Conservation (phyloP, 257 asterid species). For the Solanum appendiculatum region DNA sequence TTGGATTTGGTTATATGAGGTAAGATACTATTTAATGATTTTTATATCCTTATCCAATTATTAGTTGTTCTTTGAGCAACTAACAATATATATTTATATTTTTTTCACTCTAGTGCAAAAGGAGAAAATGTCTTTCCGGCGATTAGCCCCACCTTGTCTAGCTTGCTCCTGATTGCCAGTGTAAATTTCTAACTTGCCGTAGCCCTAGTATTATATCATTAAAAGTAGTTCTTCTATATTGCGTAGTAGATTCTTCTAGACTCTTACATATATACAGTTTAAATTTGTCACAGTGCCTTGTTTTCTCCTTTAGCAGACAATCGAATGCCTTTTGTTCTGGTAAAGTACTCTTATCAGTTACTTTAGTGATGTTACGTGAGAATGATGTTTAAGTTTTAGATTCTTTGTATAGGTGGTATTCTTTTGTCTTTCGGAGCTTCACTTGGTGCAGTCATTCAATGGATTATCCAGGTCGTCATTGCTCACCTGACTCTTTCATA, state of each 20-base stretch:
- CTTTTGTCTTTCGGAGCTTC: slow-evolving; percentile 25
- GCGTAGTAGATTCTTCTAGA: not conserved
- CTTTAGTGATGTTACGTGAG: not conserved
- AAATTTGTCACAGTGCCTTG: slow-evolving; percentile 22
- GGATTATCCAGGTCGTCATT: slow-evolving; percentile 26
- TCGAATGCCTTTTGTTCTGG: slow-evolving; percentile 10
- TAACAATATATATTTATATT: not conserved
- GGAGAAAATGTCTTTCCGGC: slow-evolving; percentile 33
- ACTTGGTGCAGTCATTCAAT: slow-evolving; percentile 28
- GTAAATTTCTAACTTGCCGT: slow-evolving; percentile 12
- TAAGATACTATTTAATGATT: not conserved
- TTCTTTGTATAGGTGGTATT: slow-evolving; percentile 18
- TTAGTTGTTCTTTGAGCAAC: not conserved
- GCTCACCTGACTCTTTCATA: not conserved
- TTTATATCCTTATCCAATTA: not conserved
- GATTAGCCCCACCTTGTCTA: slow-evolving; percentile 30
- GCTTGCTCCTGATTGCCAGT: slow-evolving; percentile 27
- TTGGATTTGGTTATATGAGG: slow-evolving; percentile 45
- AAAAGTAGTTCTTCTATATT: not conserved
- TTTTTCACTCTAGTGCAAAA: slow-evolving; percentile 18
- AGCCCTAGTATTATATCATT: not conserved
- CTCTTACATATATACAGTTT: not conserved
- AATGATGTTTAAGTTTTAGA: not conserved
- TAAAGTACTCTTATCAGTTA: not conserved
- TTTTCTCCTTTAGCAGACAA: slow-evolving; percentile 16